Evolutionary conservation across 495 filamentous ascomycete genomes (phyloP), one percentile per base, ranked within the genome.

Genomic region (Margaritispora aquatica): DNA sequence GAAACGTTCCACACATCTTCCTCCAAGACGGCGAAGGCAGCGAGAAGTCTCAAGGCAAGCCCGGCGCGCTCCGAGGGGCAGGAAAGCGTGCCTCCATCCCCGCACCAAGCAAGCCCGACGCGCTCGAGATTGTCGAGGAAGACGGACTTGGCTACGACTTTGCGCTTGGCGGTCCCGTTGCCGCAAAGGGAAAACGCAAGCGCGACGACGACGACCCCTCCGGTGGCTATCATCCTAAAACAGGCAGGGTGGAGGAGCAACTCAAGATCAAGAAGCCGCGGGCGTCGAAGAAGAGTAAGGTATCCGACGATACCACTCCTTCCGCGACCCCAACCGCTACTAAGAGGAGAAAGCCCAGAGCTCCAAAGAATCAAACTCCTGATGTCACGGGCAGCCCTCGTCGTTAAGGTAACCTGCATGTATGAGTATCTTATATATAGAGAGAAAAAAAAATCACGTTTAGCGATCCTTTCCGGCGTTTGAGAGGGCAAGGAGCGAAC

Each of bases 1-100:
- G 84, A 58, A 83, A 95, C 66, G 88, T 90, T 57, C 91, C 91
- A 0, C 83, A 91, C 58, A 86, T 87, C 21, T 94, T 92, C 73
- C 73, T 95, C 0, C 88, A 93, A 68, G 89, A 92, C 64, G 86
- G 85, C 54, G 90, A 93, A 68, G 72, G 73, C 29, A 74, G 71
- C 22, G 85, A 86, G 57, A 86, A 86, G 64, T 82, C 83, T 26
- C 72, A 62, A 51, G 75, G 66, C 69, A 75, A 59, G 68, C 71
- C 41, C 66, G 75, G 31, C 66, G 75, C 51, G 61, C 66, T 60
- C 63, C 64, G 51, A 20, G 71, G 59, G 65, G 71, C 52, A 64
- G 72, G 64, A 64, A 69, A 66, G 52, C 73, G 31, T 72, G 77
- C 64, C 66, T 75, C 51, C 66, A 74, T 48, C 56, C 75, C 47